Conservation (phyloP, 1,284 basidiomycete genomes). For the Trichosporon inkin region DNA sequence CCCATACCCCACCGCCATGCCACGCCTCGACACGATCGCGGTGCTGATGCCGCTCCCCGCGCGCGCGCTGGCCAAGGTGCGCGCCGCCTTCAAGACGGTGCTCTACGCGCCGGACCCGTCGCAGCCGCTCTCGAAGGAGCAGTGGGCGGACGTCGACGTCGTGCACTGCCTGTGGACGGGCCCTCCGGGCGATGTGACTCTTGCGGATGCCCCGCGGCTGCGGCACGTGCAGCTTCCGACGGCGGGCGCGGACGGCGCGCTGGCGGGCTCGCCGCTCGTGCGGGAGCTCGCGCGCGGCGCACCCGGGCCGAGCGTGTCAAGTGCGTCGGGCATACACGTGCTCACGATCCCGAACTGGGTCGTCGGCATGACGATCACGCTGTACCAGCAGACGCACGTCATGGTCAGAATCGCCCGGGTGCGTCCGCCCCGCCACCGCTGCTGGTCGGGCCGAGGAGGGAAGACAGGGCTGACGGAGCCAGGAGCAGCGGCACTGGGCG, state of each 20-base stretch:
- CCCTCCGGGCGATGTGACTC: conserved; percentile 10
- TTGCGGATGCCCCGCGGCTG: conserved; percentile 31
- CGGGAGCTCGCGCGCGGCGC: conserved; percentile 12
- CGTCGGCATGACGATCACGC: conserved; percentile 32
- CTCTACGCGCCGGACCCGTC: conserved; percentile 30
- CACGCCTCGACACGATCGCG: conserved; percentile 16
- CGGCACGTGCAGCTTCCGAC: conserved; percentile 37
- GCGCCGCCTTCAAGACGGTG: conserved; percentile 33
- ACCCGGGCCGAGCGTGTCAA: conserved; percentile 30
- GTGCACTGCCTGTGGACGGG: conserved; percentile 18
- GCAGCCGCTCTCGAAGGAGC: neutral
- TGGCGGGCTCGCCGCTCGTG: conserved; percentile 19
- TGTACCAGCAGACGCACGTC: conserved; percentile 38
- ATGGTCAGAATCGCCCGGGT: conserved; percentile 37
- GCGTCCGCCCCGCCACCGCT: conserved; percentile 17
- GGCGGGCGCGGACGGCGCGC: conserved; percentile 37
- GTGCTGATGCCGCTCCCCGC: conserved; percentile 24
- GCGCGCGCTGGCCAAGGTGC: conserved; percentile 27
- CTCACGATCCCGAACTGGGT: conserved; percentile 44
- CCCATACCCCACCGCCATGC: conserved; percentile 3
- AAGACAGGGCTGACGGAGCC: neutral
- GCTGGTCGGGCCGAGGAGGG: neutral
- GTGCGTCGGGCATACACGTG: conserved; percentile 45
- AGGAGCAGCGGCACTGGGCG: conserved; percentile 35
- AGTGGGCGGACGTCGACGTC: conserved; percentile 11